Evolutionary conservation across 192 early-diverging fungal species (phyloP), one percentile per base, ranked within the genome.

Genomic region (Coemansia pectinata): DNA sequence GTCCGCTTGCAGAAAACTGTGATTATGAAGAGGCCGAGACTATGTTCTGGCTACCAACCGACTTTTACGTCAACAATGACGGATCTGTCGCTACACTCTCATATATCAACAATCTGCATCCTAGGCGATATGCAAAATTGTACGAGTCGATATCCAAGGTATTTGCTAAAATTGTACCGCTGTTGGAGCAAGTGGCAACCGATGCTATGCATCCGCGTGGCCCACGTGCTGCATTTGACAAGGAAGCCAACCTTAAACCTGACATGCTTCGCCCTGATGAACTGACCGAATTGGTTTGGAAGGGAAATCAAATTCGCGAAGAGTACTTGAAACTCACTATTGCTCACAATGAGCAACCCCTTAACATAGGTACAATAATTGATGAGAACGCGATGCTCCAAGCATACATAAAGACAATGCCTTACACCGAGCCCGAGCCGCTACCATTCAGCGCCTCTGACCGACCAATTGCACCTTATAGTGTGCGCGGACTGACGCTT

Each of bases 121-220:
- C 61, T 15, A 42, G 6, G 0, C 36, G 23, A 27, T 27, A 63
- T 45, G 61, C 19, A 10, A 41, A 12, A 1, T 19, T 63, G 41
- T 45, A 63, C 23, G 5, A 40, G 14, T 5, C 10, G 2, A 42
- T 63, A 27, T 17, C 36, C 12, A 40, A 45, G 25, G 39, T 45
- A n/a, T 63, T 63, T 42, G 38, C 61, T 8, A 42, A 29, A 12
- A 3, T 63, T 21, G 10, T 63, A 10, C 61, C 61, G 15, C 11
- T 63, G 79, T 85, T 92, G 34, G 87, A 91, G 67, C 57, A 78
- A 7, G 73, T 85, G 9, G 36, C 61, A 9, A 72, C 64, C 3
- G 71, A 72, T n/a, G 21, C 66, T n/a, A 45, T 47, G 14, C 58
- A 53, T n/a, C 57, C 47, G 14, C 42, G 25, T 27, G 15, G 1